Evolutionary conservation across 805 yeast genomes (phyloP), one percentile per base, ranked within the genome.

Genomic region (Jamesozyma piceae): DNA sequence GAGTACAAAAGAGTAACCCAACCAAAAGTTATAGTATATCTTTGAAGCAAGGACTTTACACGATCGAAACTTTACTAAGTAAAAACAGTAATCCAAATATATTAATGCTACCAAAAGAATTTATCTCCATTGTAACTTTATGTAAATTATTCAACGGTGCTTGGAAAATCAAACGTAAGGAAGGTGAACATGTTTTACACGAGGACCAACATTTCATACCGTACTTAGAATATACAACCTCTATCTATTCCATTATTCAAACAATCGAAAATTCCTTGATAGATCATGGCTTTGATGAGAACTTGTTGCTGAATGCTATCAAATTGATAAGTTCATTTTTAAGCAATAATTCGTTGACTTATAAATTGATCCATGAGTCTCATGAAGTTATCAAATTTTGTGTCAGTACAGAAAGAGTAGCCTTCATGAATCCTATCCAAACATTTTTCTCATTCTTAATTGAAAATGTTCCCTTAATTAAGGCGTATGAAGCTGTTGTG

Each of bases 151-250:
- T 77, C 55, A 82, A 80, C 52, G 77, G 80, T 20, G 72, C 73
- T 32, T 75, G 75, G 68, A 66, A 71, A 21, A 60, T 80, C 24
- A 66, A 58, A 43, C 69, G 87, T 45, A 79, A 78, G 47, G 67
- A 68, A 35, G 90, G 87, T 10, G 80, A 78, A 6, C 90, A 82
- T 62, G 84, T 81, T 26, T 74, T 74, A 43, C 68, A 67, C 40
- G 87, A 82, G 52, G 66, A 68, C 33, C 65, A 65, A 24, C 74
- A 69, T 35, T 78, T 71, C 49, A 65, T 69, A 17, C 57, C 72
- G 2, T 78, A 78, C 49, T 64, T 73, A 39, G 73, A 72, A 43
- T 68, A 69, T 41, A 69, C 78, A 0, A 60, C 70, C 3, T 68
- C 73, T 0, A 48, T 74, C 19, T 63, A 70, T 34, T 65, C 65